Conservation (phyloP, 345 rosid genomes). For the Conringia planisiliqua region DNA sequence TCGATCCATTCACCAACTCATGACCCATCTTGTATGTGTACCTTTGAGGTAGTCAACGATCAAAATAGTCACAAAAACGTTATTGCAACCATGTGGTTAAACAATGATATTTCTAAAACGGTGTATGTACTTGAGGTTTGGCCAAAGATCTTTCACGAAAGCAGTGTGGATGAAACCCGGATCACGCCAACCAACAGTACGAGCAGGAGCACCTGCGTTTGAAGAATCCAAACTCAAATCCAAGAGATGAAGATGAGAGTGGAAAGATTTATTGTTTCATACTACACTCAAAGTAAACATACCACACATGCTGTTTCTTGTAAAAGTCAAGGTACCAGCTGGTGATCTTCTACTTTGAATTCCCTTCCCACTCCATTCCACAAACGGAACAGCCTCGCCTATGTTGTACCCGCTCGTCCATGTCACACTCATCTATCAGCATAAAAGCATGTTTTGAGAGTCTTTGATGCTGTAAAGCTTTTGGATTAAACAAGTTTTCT, state of each 20-base stretch:
- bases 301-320: constrained; percentile 83
- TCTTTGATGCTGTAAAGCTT: not conserved
- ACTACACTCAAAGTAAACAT: constrained; percentile 21
- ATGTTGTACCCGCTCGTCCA: constrained; percentile 93
- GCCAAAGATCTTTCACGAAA: constrained; percentile 68
- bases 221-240: not conserved
- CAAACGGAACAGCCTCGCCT: constrained; percentile 64
- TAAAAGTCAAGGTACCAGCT: constrained; percentile 75
- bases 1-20: constrained; percentile 36
- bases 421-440: constrained; percentile 69
- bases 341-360: constrained; percentile 43
- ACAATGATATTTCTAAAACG: not conserved
- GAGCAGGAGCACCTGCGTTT: constrained; percentile 61
- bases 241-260: not conserved
- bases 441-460: not conserved
- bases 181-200: constrained; percentile 77
- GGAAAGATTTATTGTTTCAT: not conserved
- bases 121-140: constrained; percentile 41
- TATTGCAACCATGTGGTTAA: not conserved
- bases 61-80: not conserved
- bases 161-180: constrained; percentile 71
- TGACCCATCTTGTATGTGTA: constrained; percentile 62
- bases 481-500: not conserved
- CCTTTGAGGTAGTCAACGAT: constrained; percentile 28
- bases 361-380: constrained; percentile 60